phyloP scores from a whole-genome alignment of 2,329 filamentous ascomycete species.

The Gliomastix tumulicola region DNA sequence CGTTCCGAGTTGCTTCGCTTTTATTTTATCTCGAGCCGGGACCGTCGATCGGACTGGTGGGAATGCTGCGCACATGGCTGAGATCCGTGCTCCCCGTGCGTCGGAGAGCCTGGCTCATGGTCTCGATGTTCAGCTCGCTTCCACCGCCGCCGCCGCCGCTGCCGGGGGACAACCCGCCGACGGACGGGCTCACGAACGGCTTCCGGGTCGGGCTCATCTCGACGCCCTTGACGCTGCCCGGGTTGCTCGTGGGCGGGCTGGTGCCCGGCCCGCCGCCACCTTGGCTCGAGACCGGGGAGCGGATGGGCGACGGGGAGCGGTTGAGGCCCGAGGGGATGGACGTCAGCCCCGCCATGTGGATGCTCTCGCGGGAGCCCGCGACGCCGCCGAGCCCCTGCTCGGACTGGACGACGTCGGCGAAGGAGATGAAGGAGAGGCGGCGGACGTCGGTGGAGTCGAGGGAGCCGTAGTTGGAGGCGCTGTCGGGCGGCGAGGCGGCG shows the following conservation, averaged over 20 bases:
- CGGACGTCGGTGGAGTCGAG: constrained; percentile 71
- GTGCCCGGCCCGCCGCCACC: constrained; percentile 57
- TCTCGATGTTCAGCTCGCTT: constrained; percentile 79
- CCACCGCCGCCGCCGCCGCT: no score
- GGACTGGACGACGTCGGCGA: constrained; percentile 87
- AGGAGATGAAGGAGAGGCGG: constrained; percentile 89
- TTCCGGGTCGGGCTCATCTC: constrained; percentile 60
- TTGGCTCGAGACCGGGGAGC: constrained; percentile 71
- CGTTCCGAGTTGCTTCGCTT: no score
- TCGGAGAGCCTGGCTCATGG: constrained; percentile 83
- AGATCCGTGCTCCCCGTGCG: constrained; percentile 82
- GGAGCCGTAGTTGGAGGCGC: constrained; percentile 68
- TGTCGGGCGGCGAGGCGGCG: constrained; percentile 39
- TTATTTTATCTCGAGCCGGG: no score
- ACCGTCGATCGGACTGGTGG: constrained; percentile 48
- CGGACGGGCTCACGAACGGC: constrained; percentile 59
- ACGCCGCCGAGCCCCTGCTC: constrained; percentile 57
- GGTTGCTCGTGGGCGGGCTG: constrained; percentile 71
- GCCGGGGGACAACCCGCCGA: no score
- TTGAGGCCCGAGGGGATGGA: constrained; percentile 46
- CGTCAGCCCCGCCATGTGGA: constrained; percentile 62
- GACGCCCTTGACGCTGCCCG: constrained; percentile 65
- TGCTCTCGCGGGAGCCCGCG: constrained; percentile 57
- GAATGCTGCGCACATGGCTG: constrained; percentile 45
- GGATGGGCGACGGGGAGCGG: constrained; percentile 73